Conservation (phyloP, 2,329 filamentous ascomycete species). For the Diaporthe longicolla region DNA sequence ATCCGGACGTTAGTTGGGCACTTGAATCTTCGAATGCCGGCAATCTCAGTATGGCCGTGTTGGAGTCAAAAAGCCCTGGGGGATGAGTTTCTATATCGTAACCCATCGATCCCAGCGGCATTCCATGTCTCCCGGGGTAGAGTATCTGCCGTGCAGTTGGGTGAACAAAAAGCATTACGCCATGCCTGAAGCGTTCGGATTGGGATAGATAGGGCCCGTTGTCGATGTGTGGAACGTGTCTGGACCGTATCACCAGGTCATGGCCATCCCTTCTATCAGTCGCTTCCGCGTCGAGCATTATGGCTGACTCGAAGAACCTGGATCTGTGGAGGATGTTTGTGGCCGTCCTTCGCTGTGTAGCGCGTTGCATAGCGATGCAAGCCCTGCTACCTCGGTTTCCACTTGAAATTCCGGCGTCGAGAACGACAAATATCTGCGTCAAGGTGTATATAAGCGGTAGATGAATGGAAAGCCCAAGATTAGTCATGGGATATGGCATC, state of each 20-base stretch:
- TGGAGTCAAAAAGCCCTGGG: not conserved
- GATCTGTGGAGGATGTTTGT: slow-evolving; percentile 4
- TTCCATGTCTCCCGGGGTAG: slow-evolving; percentile 2
- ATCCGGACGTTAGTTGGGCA: not conserved
- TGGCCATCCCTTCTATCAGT: slow-evolving; percentile 13
- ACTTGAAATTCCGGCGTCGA: not conserved
- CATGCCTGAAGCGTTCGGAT: slow-evolving; percentile 3
- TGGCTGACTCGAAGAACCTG: slow-evolving; percentile 5
- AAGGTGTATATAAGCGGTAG: slow-evolving; percentile 16
- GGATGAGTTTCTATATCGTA: slow-evolving; percentile 16
- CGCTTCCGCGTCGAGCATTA: not conserved
- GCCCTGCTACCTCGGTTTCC: not conserved
- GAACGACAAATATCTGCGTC: slow-evolving; percentile 15
- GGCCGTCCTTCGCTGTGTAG: slow-evolving; percentile 1
- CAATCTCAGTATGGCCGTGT: slow-evolving; percentile 10
- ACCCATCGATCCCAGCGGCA: slow-evolving; percentile 4
- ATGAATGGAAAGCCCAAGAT: slow-evolving; percentile 9
- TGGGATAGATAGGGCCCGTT: not conserved
- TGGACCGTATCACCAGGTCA: slow-evolving; percentile 4
- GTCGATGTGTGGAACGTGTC: slow-evolving; percentile 1
- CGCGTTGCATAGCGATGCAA: slow-evolving; percentile 17
- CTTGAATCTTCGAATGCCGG: not conserved
- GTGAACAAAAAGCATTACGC: slow-evolving; percentile 15
- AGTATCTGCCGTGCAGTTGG: slow-evolving; percentile 10
- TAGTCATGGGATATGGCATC: slow-evolving; percentile 2